phyloP scores from a whole-genome alignment of 2,329 filamentous ascomycete genomes.

The Didymosphaeria variabile region DNA sequence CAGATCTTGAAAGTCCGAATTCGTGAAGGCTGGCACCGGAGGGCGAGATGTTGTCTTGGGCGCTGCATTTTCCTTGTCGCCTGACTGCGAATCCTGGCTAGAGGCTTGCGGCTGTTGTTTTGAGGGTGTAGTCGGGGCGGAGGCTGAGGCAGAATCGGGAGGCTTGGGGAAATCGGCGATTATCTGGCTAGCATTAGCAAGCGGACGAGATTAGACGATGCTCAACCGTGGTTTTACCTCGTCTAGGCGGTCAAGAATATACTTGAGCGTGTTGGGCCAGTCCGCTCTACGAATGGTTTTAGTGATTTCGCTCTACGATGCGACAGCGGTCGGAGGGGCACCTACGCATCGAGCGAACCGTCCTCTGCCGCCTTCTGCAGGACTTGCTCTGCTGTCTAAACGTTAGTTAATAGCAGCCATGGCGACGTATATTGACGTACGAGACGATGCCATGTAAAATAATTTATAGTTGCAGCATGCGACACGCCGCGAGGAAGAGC shows the following conservation, averaged over 20 bases:
- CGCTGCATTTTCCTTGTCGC: constrained; percentile 74
- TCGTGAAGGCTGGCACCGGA: constrained; percentile 54
- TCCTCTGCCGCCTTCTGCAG: constrained; percentile 66
- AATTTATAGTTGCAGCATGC: not conserved
- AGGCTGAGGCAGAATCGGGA: constrained; percentile 49
- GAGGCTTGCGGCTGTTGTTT: constrained; percentile 31
- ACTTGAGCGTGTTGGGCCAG: constrained; percentile 74
- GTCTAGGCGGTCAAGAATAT: constrained; percentile 74
- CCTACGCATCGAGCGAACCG: constrained; percentile 68
- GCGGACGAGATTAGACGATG: not conserved
- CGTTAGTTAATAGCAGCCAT: constrained; percentile 29
- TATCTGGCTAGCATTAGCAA: constrained; percentile 63
- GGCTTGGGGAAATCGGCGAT: constrained; percentile 78
- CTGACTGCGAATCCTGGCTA: constrained; percentile 61
- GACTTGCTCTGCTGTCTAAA: constrained; percentile 55
- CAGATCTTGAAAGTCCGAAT: constrained; percentile 37
- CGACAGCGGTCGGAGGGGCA: constrained; percentile 20
- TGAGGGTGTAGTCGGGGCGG: constrained; percentile 48
- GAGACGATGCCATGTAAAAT: constrained; percentile 3
- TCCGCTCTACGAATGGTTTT: constrained; percentile 63
- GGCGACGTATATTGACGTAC: not conserved
- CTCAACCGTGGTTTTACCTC: constrained; percentile 55
- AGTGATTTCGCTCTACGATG: not conserved
- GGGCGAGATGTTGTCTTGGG: constrained; percentile 55
- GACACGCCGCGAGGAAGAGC: constrained; percentile 6